phyloP scores from a whole-genome alignment of 2,329 filamentous ascomycete genomes.

The Pseudogymnoascus sp. region DNA sequence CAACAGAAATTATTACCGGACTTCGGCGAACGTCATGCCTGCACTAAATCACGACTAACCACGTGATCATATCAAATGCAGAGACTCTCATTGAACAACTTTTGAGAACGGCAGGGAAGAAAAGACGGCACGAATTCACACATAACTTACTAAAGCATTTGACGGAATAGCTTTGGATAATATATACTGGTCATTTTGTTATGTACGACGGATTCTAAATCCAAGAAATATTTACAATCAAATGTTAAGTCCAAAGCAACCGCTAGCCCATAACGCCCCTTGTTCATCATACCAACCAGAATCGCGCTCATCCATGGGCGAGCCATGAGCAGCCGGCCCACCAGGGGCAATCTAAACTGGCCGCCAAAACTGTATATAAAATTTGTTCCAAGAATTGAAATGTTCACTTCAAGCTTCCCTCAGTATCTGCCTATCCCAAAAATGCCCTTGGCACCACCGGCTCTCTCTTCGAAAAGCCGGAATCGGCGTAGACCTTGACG shows the following conservation, averaged over 20 bases:
- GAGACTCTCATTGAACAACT: not conserved
- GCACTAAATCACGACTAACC: conserved; percentile 4
- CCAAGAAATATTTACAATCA: conserved; percentile 8
- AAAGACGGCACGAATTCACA: not conserved
- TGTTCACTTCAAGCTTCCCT: not conserved
- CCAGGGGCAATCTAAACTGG: not conserved
- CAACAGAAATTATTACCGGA: conserved; percentile 9
- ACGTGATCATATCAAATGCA: conserved; percentile 4
- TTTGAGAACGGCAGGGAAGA: not conserved
- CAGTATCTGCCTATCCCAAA: not conserved
- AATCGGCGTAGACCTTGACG: conserved; percentile 49
- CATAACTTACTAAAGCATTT: not conserved
- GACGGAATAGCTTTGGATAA: not conserved
- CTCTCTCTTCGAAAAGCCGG: not conserved
- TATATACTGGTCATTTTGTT: conserved; percentile 3
- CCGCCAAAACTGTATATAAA: not conserved
- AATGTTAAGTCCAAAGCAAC: not conserved
- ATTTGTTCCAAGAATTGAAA: conserved; percentile 1
- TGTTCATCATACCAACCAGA: not conserved
- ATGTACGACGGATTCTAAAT: conserved; percentile 1
- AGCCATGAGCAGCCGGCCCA: not conserved
- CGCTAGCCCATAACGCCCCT: not conserved
- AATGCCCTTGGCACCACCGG: not conserved
- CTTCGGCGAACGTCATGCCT: conserved; percentile 8
- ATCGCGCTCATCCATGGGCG: not conserved